phyloP scores from a whole-genome alignment of 345 rosid genomes.

The Pistacia atlantica region DNA sequence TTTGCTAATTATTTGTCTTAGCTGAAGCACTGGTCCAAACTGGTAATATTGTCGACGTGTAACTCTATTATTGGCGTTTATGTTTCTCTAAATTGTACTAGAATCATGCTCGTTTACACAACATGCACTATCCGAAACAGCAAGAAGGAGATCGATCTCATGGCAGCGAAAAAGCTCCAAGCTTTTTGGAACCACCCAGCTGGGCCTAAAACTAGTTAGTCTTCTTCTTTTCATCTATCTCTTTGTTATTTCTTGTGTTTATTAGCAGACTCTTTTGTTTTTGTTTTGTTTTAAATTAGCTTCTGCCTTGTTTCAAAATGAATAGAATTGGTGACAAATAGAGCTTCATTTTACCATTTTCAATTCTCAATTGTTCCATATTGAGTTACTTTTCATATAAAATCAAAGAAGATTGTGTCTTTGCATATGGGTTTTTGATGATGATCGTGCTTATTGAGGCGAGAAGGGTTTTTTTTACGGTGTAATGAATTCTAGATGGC shows the following conservation, averaged over 20 bases:
- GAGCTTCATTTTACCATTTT: background rate
- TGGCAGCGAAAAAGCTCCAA: constrained; percentile 38
- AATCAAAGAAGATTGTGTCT: background rate
- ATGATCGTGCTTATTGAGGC: background rate
- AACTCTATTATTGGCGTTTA: background rate
- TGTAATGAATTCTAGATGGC: background rate
- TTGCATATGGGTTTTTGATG: background rate
- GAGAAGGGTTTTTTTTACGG: background rate
- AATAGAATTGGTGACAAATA: background rate
- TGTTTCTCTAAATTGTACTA: background rate
- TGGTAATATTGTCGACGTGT: background rate
- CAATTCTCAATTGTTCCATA: background rate
- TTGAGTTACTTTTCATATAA: no score
- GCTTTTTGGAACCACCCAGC: constrained; percentile 56
- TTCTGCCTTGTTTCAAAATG: background rate
- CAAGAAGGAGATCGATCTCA: background rate
- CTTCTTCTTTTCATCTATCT: background rate
- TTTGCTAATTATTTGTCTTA: no score
- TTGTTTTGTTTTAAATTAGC: background rate
- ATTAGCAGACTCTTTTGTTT: background rate
- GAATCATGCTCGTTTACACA: background rate
- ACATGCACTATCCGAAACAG: background rate
- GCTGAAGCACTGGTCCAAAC: no score
- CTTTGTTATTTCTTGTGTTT: background rate
- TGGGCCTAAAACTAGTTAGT: constrained; percentile 51